Evolutionary conservation across 345 rosid species (phyloP), one percentile per base, ranked within the genome.

Genomic region (Clausena lansium): DNA sequence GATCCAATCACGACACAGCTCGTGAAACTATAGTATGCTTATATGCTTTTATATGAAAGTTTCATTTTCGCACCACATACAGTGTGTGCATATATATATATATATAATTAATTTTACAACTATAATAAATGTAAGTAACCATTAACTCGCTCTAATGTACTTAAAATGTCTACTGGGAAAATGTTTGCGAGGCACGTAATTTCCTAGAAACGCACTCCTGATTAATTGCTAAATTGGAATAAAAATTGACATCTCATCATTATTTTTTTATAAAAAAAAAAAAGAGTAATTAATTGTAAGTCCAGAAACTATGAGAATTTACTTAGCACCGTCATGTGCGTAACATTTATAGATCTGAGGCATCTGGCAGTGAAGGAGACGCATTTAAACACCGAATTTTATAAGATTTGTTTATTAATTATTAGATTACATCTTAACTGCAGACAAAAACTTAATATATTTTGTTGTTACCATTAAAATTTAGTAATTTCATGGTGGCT

Each of bases 1-100:
- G 91, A 90, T 86, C 90, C 89, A 87, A 87, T 82, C 91, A 85
- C 75, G 72, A 82, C 85, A 83, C 8, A 64, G 67, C 85, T 76
- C 87, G 85, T 82, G 87, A 86, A 77, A 58, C 71, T 67, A 39
- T 79, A 76, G 54, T 2, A 3, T 24, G 24, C 25, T 63, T 63
- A n/a, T 24, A 17, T 15, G 36, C 28, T 9, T 76, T 41, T 36
- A 22, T 25, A 61, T 24, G 0, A 20, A 22, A 19, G 57, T 20
- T 25, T 24, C 11, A 60, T 8, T n/a, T 69, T 39, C 24, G 5
- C 17, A 32, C 36, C 36, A 10, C n/a, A 11, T 33, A 74, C 28
- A 60, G 9, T n/a, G n/a, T n/a, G n/a, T n/a, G n/a, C n/a, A n/a
- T n/a, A n/a, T n/a, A n/a, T n/a, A n/a, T n/a, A n/a, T n/a, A n/a